Evolutionary conservation across 345 rosid species (phyloP).

Genomic region (Eucalyptus fibrosa): DNA sequence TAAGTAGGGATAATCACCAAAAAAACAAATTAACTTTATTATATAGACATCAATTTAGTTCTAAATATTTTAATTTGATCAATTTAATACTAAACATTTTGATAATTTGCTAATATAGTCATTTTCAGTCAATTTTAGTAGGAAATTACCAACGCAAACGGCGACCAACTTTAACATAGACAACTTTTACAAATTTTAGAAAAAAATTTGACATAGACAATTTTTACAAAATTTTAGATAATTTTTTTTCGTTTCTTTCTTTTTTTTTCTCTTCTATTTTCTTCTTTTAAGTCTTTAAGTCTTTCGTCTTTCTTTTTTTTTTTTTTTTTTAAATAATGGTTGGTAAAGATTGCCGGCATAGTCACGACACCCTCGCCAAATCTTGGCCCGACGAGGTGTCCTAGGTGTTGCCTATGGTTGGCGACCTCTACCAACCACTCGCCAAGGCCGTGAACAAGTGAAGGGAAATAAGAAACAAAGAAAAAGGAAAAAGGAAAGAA

Average conservation of each 20-base stretch:
- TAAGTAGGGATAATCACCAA: background rate
- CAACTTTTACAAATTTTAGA: background rate
- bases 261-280: too few relatives aligned
- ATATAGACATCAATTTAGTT: rapidly evolving
- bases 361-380: background rate
- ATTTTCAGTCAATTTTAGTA: background rate
- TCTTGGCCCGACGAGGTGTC: rapidly evolving
- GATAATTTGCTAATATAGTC: rapidly evolving
- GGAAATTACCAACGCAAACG: too few relatives aligned
- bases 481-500: background rate
- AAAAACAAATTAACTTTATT: background rate
- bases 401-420: rapidly evolving
- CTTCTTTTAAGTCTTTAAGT: rapidly evolving
- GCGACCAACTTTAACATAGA: rapidly evolving
- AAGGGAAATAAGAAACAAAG: background rate
- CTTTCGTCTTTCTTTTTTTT: background rate
- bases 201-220: too few relatives aligned
- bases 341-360: too few relatives aligned
- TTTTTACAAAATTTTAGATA: too few relatives aligned
- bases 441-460: background rate
- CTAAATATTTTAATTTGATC: background rate
- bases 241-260: too few relatives aligned
- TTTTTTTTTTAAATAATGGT: background rate
- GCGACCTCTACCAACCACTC: rapidly evolving
- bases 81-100: background rate